Conservation (phyloP, 164 flowering plant species). For the Saururus chinensis region DNA sequence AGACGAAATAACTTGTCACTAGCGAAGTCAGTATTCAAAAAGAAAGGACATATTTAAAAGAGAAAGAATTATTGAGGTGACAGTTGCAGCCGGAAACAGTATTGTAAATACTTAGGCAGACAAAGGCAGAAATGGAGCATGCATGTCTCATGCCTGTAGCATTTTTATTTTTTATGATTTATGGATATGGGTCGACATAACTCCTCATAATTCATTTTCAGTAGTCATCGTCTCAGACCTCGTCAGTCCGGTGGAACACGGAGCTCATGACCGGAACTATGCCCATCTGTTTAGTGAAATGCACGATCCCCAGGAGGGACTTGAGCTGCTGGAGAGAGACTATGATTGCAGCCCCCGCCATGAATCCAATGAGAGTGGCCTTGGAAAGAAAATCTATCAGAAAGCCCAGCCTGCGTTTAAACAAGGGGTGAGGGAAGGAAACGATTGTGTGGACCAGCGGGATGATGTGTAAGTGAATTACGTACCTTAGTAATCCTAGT, state of each 20-base stretch:
- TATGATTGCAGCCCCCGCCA: slow-evolving; percentile 97
- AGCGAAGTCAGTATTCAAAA: neutral
- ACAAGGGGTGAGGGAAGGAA: neutral
- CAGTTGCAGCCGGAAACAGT: neutral
- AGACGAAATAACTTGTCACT: neutral
- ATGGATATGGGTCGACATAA: no score
- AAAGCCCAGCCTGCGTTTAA: slow-evolving; percentile 70
- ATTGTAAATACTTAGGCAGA: neutral
- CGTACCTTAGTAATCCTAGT: slow-evolving; percentile 67
- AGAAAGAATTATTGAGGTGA: neutral
- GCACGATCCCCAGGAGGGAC: slow-evolving; percentile 69
- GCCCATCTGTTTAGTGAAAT: slow-evolving; percentile 85
- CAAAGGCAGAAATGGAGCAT: neutral
- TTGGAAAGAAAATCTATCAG: slow-evolving; percentile 87
- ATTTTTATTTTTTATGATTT: no score
- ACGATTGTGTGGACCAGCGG: neutral
- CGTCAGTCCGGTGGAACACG: slow-evolving; percentile 54
- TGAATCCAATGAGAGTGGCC: slow-evolving; percentile 81
- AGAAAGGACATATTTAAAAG: neutral
- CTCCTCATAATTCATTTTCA: neutral
- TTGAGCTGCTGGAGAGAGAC: slow-evolving; percentile 93
- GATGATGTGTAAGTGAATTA: neutral
- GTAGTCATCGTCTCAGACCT: slow-evolving; percentile 25
- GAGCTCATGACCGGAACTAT: slow-evolving; percentile 71
- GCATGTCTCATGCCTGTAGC: no score